These are phyloP conservation scores for Cyclanthera cordifolia DNA, from an alignment of 306 rosid genomes.

Conservation along the genomic window DNA sequence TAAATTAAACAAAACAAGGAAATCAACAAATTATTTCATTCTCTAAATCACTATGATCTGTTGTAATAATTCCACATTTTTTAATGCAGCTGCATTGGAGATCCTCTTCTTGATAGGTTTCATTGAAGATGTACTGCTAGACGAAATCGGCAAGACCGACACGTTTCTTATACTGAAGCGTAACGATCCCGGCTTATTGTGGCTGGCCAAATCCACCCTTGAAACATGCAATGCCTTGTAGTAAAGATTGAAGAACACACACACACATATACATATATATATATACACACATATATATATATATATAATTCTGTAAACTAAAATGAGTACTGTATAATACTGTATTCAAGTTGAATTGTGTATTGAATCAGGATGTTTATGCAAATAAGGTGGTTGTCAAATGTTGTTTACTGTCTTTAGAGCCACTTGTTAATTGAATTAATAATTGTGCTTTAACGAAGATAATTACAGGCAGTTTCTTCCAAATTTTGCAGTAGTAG, in stretches of 20 bases:
- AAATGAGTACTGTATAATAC: background rate
- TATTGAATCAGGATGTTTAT: background rate
- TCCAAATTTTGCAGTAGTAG: background rate
- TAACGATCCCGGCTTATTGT: conserved; percentile 78
- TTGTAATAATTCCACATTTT: background rate
- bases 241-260: conserved; percentile 21
- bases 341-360: background rate
- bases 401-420: background rate
- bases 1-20: background rate
- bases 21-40: background rate
- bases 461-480: background rate
- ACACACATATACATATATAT: background rate
- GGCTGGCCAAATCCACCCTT: conserved; percentile 87
- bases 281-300: background rate
- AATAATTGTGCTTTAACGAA: background rate
- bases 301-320: background rate
- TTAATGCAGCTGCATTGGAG: conserved; percentile 70
- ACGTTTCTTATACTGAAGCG: conserved; percentile 71
- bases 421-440: background rate
- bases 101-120: conserved; percentile 56
- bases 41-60: background rate
- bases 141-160: conserved; percentile 58
- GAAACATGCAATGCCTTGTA: conserved; percentile 39
- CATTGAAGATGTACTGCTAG: conserved; percentile 47
- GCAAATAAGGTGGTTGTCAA: background rate